Conservation (phyloP, 2,329 filamentous ascomycete species). For the Calonectria pteridis region DNA sequence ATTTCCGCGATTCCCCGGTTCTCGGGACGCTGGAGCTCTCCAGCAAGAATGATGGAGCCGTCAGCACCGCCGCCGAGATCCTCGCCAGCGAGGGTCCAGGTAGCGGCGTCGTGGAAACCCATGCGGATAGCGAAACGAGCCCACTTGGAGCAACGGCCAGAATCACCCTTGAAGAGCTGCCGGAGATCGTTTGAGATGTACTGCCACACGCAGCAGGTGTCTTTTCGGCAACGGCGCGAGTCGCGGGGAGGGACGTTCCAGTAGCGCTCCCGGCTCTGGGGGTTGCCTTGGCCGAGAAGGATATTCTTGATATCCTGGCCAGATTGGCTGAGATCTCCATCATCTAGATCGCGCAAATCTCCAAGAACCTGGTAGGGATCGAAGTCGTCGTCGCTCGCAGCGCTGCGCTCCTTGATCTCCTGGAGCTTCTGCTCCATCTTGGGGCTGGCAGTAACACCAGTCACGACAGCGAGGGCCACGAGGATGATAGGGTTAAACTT, state of each 20-base stretch:
- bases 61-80: slow-evolving; percentile 58
- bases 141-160: slow-evolving; percentile 56
- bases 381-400: slow-evolving; percentile 26
- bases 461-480: slow-evolving; percentile 36
- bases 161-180: slow-evolving; percentile 50
- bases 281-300: slow-evolving; percentile 47
- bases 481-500: slow-evolving; percentile 42
- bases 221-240: slow-evolving; percentile 46
- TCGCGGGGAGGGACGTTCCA: slow-evolving; percentile 40
- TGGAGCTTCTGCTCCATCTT: slow-evolving; percentile 40
- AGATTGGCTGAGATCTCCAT: slow-evolving; percentile 48
- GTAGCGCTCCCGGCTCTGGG: slow-evolving; percentile 43
- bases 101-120: slow-evolving; percentile 62
- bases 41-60: slow-evolving; percentile 57
- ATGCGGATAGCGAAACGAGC: slow-evolving; percentile 60
- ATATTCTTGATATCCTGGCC: slow-evolving; percentile 55
- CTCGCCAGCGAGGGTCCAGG: slow-evolving; percentile 54
- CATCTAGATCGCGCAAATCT: slow-evolving; percentile 51
- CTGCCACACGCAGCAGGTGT: slow-evolving; percentile 61
- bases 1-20: slow-evolving; percentile 63
- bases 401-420: slow-evolving; percentile 34
- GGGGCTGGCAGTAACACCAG: slow-evolving; percentile 33
- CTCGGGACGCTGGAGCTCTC: slow-evolving; percentile 54
- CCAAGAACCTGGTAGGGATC: slow-evolving; percentile 50
- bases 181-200: slow-evolving; percentile 57